Evolutionary conservation across 2,329 filamentous ascomycete genomes (phyloP).

Genomic region (Colletotrichum tabaci): DNA sequence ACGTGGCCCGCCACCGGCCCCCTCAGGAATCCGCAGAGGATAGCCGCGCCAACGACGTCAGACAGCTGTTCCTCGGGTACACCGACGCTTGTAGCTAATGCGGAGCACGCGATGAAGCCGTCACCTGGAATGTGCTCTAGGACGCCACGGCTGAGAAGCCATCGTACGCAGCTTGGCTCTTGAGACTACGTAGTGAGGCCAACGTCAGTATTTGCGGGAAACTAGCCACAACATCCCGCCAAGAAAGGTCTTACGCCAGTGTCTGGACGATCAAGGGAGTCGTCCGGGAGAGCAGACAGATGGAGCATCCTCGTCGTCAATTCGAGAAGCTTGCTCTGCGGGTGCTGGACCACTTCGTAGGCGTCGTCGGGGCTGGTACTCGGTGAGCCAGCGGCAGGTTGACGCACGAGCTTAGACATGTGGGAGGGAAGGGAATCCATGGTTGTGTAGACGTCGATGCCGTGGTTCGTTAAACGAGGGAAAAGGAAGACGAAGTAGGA

Average conservation of each 20-base stretch:
- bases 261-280: background rate
- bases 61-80: constrained; percentile 45
- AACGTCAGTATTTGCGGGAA: background rate
- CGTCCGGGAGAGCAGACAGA: background rate
- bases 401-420: background rate
- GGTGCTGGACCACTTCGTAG: constrained; percentile 4
- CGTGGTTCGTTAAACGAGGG: no score
- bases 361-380: constrained; percentile 10
- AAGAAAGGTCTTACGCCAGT: background rate
- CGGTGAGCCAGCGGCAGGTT: background rate
- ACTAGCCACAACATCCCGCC: no score
- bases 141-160: constrained; percentile 38
- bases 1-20: constrained; percentile 50
- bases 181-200: background rate
- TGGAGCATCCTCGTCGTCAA: constrained; percentile 7
- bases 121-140: constrained; percentile 38
- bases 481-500: background rate
- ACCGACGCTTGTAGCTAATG: constrained; percentile 37
- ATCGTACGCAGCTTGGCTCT: constrained; percentile 5
- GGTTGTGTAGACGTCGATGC: background rate
- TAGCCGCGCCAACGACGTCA: constrained; percentile 54
- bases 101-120: constrained; percentile 35
- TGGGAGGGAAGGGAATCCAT: constrained; percentile 10
- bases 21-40: constrained; percentile 52
- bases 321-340: constrained; percentile 18